Evolutionary conservation across 2,329 filamentous ascomycete genomes (phyloP), one percentile per base, ranked within the genome.

Genomic region (Claviceps pazoutovae): DNA sequence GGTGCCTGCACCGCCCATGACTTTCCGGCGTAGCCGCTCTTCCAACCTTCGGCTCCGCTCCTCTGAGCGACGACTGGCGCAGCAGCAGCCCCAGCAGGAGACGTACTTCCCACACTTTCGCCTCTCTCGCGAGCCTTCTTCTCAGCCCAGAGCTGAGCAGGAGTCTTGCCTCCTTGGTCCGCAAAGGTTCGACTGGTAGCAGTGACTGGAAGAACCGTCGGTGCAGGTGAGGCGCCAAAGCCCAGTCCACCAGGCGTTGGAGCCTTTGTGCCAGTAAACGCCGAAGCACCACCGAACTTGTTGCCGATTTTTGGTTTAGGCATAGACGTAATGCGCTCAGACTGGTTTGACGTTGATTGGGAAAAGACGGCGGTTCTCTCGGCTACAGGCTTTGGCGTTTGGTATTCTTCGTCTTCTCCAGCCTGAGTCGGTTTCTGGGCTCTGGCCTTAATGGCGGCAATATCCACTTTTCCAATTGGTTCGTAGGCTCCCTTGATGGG

Each of bases 241-340:
- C 82, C 82, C 38, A 82, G 79, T 0, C 74, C 80, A 46, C 78
- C 81, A 13, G 93, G 91, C 0, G 85, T 77, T 11, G 88, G 89
- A 23, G 93, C 84, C 67, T 95, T 97, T 14, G 93, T 97, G 37
- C 91, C 93, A 1, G 82, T 79, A 62, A 95, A 96, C 36, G 76
- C 74, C 53, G 82, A 77, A 14, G 80, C 75, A 21, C 77, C 78
- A 17, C 83, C 84, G 63, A 95, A 96, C 61, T 86, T 90, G 70
- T 94, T 95, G 21, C 88, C 82, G 46, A 97, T 84, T 71, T 95
- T 97, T 44, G 93, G 93, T 71, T 97, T 98, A 0, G 93, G 93
- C 51, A 98, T 70, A 49, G 83, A 82, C 1, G 88, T 94, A 39
- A 98, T 73, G 48, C 93, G 83, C 65, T 90, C 90, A 1, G 88